These are phyloP conservation scores for Xerocomus brunneocitrinus DNA, from an alignment of 768 basidiomycete genomes.

Conservation along the genomic window DNA sequence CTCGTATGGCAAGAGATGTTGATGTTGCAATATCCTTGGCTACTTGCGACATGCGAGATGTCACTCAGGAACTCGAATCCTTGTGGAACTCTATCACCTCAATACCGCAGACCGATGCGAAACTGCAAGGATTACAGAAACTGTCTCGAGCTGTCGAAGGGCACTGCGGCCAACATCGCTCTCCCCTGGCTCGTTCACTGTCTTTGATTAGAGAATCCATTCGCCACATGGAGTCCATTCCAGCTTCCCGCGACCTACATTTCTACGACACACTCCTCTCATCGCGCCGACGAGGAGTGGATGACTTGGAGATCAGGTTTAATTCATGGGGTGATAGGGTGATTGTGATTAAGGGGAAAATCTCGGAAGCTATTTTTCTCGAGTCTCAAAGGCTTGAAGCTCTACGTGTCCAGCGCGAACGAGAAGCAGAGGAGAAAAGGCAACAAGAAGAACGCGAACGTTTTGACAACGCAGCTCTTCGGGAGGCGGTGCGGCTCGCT, in stretches of 20 bases:
- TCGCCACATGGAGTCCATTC: conserved; percentile 48
- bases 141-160: conserved; percentile 37
- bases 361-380: conserved; percentile 38
- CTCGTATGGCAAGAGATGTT: conserved; percentile 49
- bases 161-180: conserved; percentile 31
- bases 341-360: conserved; percentile 27
- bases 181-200: conserved; percentile 43
- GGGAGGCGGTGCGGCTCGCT: conserved; percentile 30
- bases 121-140: conserved; percentile 33
- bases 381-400: conserved; percentile 42
- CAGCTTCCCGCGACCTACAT: conserved; percentile 39
- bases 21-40: conserved; percentile 41
- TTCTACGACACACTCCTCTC: conserved; percentile 47
- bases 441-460: conserved; percentile 14
- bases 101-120: conserved; percentile 25
- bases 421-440: conserved; percentile 23
- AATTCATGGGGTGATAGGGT: conserved; percentile 44
- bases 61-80: conserved; percentile 37
- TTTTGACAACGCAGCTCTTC: conserved; percentile 35
- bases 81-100: conserved; percentile 36
- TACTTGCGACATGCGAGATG: conserved; percentile 35
- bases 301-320: conserved; percentile 48
- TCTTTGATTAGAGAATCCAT: conserved; percentile 53
- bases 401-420: conserved; percentile 28
- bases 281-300: conserved; percentile 45